These are phyloP conservation scores for Salix dunnii DNA, from an alignment of 345 rosid species.

Conservation along the genomic window DNA sequence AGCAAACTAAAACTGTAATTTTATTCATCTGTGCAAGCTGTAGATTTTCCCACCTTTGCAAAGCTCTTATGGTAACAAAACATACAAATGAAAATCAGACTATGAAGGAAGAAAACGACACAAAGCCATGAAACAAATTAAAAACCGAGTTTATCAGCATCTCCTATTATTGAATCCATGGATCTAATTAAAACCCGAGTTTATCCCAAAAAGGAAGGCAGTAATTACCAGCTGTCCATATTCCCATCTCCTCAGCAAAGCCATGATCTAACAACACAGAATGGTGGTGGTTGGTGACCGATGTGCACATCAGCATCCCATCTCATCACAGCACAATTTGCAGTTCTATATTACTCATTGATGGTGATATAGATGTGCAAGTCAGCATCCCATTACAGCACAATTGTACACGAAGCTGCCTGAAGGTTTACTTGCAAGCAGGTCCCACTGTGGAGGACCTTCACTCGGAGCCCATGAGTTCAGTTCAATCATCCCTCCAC, in stretches of 20 bases:
- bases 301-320: too few relatives aligned
- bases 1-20: conserved; percentile 23
- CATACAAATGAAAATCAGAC: conserved; percentile 5
- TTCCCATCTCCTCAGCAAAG: conserved; percentile 21
- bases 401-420: conserved; percentile 32
- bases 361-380: too few relatives aligned
- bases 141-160: conserved; percentile 14
- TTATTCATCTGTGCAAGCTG: conserved; percentile 35
- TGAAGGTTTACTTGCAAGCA: conserved; percentile 19
- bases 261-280: conserved; percentile 12
- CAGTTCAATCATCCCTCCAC: conserved; percentile 56
- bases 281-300: not conserved
- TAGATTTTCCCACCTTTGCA: conserved; percentile 28
- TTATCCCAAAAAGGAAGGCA: conserved; percentile 27
- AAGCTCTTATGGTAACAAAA: conserved; percentile 17
- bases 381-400: conserved; percentile 31
- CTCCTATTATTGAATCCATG: conserved; percentile 17
- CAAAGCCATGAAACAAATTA: conserved; percentile 12
- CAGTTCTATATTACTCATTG: too few relatives aligned
- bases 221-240: conserved; percentile 29
- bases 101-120: not conserved
- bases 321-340: too few relatives aligned
- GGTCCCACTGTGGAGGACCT: conserved; percentile 20
- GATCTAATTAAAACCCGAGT: conserved; percentile 26
- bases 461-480: conserved; percentile 55